Base-by-base conservation (phyloP, 2,329 filamentous ascomycete species). In the Calonectria hongkongensis region DNA sequence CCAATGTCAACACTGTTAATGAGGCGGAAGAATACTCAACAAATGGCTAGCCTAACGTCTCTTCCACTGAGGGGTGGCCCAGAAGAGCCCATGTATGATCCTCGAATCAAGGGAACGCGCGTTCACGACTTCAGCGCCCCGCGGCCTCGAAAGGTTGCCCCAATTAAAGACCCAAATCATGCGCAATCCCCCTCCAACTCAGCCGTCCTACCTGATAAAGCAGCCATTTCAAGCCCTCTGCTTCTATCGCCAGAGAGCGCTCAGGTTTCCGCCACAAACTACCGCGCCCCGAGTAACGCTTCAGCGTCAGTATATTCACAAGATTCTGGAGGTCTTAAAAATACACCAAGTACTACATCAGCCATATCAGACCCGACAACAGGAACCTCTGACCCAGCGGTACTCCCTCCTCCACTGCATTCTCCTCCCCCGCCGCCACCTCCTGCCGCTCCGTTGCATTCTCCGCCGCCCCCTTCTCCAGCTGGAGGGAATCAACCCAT, bases 71-170 rank as follows among this genome's bases (percentile, higher is more conserved):
- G 84, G 56, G 82, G 84, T 27, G 80, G 82, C 9, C 76, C 81
- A 0, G 85, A 87, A 16, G 88, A 88, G 76, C 86, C 87, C 6
- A 82, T 83, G 25, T 92, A 92, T 76, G 91, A 93, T 76, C 91
- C 91, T 21, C 87, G 90, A 12, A 94, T 94, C 74, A 88, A 87
- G 78, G 92, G 90, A 62, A 94, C 89, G 9, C 86, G 88, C 58
- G 88, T 93, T 63, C 92, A 94, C 79, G 92, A 92, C 81, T 93
- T 92, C 77, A 93, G 91, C 78, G 90, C 89, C 0, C 91, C 91
- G 1, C 85, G 90, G 63, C 87, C 86, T 28, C 87, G 85, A 73
- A 87, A 74, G 47, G 75, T 72, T 25, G 60, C 36, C 3, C 73
- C 72, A 21, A 75, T 39, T 10, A 79, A 74, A 30, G 74, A 75